Conservation (phyloP, 495 filamentous ascomycete species). For the Penicillium salamii region DNA sequence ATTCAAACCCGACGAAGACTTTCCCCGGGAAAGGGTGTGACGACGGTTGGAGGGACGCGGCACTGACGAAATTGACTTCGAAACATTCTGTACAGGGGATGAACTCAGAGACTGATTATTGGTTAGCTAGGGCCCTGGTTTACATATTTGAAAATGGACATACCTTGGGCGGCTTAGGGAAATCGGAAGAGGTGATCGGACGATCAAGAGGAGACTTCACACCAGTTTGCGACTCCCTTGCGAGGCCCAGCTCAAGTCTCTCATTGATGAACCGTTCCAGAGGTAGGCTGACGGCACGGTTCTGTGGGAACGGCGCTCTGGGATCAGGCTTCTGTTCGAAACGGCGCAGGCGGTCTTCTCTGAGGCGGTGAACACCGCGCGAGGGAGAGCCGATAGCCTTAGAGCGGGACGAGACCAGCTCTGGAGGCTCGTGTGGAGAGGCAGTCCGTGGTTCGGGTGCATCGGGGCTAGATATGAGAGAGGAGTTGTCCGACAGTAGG, state of each 20-base stretch:
- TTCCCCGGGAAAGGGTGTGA: conserved; percentile 18
- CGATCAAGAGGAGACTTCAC: conserved; percentile 4
- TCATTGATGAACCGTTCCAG: conserved; percentile 48
- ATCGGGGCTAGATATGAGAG: conserved; percentile 35
- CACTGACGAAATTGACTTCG: conserved; percentile 11
- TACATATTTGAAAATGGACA: neutral
- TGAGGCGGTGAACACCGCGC: conserved; percentile 31
- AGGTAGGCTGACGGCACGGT: conserved; percentile 39
- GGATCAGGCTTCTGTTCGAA: conserved; percentile 29
- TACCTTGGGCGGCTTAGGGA: conserved; percentile 5
- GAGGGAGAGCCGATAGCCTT: conserved; percentile 17
- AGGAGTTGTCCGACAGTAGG: conserved; percentile 34
- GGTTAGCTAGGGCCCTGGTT: no score
- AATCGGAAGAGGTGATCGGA: conserved; percentile 6
- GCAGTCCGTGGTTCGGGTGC: conserved; percentile 25
- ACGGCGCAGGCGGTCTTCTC: conserved; percentile 33
- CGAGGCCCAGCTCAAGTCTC: conserved; percentile 31
- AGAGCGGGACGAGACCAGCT: conserved; percentile 26
- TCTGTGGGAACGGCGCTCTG: conserved; percentile 24
- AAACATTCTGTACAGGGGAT: conserved; percentile 3
- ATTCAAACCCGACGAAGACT: conserved; percentile 20
- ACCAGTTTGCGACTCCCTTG: conserved; percentile 10
- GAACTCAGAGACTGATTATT: neutral
- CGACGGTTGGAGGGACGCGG: conserved; percentile 16
- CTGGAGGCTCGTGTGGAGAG: conserved; percentile 28